Conservation (phyloP, 75 land plant genomes). For the Sequoiadendron giganteum region DNA sequence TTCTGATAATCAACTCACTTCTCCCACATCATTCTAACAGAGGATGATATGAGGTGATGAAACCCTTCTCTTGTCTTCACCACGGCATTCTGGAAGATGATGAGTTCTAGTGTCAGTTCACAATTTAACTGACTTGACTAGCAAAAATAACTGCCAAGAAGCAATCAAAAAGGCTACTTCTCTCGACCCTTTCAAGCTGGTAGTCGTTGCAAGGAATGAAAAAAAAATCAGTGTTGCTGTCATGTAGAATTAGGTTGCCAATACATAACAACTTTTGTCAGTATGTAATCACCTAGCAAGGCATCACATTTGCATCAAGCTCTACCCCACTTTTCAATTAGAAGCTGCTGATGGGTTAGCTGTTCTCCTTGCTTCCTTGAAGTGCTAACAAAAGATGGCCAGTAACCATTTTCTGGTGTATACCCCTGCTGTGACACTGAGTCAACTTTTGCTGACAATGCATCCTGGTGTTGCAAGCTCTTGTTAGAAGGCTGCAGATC, state of each 20-base stretch:
- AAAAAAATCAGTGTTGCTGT: neutral
- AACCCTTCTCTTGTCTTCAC: neutral
- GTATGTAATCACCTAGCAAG: neutral
- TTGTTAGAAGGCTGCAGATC: neutral
- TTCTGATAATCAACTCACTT: neutral
- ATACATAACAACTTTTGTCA: neutral
- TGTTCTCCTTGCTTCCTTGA: conserved; percentile 3
- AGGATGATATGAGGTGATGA: neutral
- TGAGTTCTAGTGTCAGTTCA: neutral
- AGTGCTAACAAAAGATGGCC: conserved; percentile 11
- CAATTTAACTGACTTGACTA: neutral
- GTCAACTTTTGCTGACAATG: neutral
- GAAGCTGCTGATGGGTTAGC: conserved; percentile 5
- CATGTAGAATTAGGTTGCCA: neutral
- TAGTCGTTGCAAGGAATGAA: neutral
- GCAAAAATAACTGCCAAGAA: neutral
- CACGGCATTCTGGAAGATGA: neutral
- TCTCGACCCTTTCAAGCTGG: neutral
- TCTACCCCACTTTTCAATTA: conserved; percentile 13
- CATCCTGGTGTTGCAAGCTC: conserved; percentile 5
- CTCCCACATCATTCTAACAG: neutral
- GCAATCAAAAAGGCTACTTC: neutral
- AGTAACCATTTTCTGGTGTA: conserved; percentile 5
- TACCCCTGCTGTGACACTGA: neutral
- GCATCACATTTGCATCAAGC: neutral